phyloP scores from a whole-genome alignment of 805 yeast genomes.

The Hanseniaspora meyeri region DNA sequence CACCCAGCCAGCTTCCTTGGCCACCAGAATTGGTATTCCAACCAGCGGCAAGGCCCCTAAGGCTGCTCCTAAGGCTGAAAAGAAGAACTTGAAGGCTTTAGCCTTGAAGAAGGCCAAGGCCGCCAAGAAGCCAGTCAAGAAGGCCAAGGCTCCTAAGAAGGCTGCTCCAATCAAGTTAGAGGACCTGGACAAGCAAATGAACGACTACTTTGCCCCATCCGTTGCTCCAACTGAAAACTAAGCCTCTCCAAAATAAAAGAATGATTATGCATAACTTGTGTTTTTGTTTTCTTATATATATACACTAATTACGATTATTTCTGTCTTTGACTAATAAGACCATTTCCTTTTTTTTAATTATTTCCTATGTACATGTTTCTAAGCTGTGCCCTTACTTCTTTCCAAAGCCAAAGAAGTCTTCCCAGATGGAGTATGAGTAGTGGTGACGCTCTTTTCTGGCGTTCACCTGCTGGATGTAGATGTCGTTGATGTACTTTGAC shows the following conservation, averaged over 20 bases:
- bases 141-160: slow-evolving; percentile 16
- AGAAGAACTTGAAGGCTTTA: slow-evolving; percentile 7
- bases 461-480: background rate
- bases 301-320: background rate
- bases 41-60: slow-evolving; percentile 15
- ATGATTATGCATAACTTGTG: background rate
- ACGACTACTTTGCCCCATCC: slow-evolving; percentile 67
- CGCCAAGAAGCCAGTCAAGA: slow-evolving; percentile 16
- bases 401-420: slow-evolving; percentile 5
- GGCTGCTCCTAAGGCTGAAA: slow-evolving; percentile 16
- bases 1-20: slow-evolving; percentile 29
- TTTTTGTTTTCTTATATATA: background rate
- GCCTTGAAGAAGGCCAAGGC: slow-evolving; percentile 18
- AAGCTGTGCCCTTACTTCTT: background rate
- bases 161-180: slow-evolving; percentile 40
- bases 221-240: slow-evolving; percentile 22
- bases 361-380: background rate
- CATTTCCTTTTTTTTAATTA: background rate
- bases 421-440: slow-evolving; percentile 7
- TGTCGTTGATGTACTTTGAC: background rate
- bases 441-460: slow-evolving; percentile 2
- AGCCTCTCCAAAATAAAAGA: background rate
- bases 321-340: background rate
- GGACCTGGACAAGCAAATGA: slow-evolving; percentile 96
- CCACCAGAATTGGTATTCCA: slow-evolving; percentile 17